Evolutionary conservation across 345 rosid species (phyloP).

Genomic region (Corchorus olitorius): DNA sequence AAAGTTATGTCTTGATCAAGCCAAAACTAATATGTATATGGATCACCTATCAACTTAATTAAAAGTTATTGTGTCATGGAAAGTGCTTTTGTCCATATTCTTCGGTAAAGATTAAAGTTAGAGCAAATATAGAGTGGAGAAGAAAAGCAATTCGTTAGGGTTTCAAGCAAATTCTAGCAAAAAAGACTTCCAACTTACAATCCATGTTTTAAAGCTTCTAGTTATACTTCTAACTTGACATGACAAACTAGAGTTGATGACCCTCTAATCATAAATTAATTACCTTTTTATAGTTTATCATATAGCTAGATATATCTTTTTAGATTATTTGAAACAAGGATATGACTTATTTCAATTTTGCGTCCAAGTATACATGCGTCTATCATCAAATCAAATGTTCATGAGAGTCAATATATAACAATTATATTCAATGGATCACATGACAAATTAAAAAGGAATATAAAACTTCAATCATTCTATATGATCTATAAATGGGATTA

Average conservation of each 20-base stretch:
- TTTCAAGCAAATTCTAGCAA: slow-evolving; percentile 10
- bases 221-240: no score
- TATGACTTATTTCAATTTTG: no score
- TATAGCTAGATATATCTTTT: no score
- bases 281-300: no score
- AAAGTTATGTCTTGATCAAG: background rate
- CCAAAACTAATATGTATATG: background rate
- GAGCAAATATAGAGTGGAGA: background rate
- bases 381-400: background rate
- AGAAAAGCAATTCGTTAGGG: background rate
- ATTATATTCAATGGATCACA: background rate
- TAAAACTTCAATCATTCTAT: background rate
- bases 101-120: background rate
- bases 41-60: background rate
- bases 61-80: slow-evolving; percentile 8
- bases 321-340: background rate
- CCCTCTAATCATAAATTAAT: no score
- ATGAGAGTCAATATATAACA: no score
- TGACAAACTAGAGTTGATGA: no score
- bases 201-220: no score
- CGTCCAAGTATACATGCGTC: no score
- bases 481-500: background rate
- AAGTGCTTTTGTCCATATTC: background rate
- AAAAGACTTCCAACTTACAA: background rate
- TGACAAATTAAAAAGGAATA: background rate